Evolutionary conservation across 257 asterid genomes (phyloP).

Genomic region (Oldenlandia corymbosa): DNA sequence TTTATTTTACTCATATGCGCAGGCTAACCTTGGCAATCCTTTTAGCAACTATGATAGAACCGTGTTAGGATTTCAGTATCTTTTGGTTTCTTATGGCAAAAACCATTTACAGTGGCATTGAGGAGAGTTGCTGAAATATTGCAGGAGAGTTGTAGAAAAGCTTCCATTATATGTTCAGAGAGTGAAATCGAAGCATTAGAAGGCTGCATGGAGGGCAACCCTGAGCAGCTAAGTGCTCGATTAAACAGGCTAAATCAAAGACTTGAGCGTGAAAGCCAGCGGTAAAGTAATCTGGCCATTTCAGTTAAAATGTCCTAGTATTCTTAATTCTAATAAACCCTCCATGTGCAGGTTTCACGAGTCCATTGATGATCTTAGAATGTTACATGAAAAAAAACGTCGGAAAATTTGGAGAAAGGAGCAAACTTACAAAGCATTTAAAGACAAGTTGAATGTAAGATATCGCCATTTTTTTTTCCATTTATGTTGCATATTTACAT

Average conservation of each 20-base stretch:
- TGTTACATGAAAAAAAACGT: conserved; percentile 53
- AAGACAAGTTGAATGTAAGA: conserved; percentile 68
- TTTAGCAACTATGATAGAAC: not conserved
- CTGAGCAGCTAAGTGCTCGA: conserved; percentile 68
- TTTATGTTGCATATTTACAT: not conserved
- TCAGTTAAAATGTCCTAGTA: not conserved
- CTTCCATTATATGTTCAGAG: conserved; percentile 70
- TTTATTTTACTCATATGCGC: too few species aligned
- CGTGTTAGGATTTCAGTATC: not conserved
- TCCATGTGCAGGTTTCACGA: conserved; percentile 59
- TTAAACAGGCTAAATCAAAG: conserved; percentile 50
- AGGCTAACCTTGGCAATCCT: too few species aligned
- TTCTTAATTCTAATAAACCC: not conserved
- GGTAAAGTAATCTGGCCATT: conserved; percentile 29
- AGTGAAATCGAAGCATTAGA: conserved; percentile 71
- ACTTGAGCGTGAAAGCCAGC: conserved; percentile 69
- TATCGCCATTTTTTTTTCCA: conserved; percentile 12
- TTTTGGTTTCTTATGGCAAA: not conserved
- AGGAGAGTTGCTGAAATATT: conserved; percentile 19
- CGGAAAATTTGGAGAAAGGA: conserved; percentile 61
- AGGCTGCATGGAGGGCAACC: conserved; percentile 51
- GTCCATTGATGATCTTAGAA: conserved; percentile 74
- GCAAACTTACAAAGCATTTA: conserved; percentile 55
- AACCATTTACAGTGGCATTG: conserved; percentile 13
- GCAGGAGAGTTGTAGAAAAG: conserved; percentile 67